Evolutionary conservation across 768 basidiomycete genomes (phyloP).

Genomic region (Macrolepiota fuliginosa): DNA sequence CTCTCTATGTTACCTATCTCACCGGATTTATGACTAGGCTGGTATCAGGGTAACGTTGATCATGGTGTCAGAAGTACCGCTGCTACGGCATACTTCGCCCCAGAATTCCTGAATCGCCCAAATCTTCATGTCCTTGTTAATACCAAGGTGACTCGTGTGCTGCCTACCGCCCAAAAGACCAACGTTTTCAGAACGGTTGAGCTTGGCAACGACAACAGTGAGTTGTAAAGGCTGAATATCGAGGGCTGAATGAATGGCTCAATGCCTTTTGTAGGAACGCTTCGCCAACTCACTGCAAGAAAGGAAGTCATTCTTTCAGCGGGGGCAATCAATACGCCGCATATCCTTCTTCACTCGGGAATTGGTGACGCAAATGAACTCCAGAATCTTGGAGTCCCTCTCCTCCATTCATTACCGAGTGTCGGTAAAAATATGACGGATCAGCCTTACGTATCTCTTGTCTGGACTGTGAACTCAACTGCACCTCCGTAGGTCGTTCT

Average conservation of each 20-base stretch:
- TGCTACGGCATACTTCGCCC: conserved; percentile 16
- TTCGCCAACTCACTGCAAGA: conserved; percentile 27
- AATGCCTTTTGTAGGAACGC: not conserved
- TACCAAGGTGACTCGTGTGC: conserved; percentile 18
- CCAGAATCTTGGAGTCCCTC: conserved; percentile 18
- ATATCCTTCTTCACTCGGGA: conserved; percentile 30
- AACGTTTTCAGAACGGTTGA: conserved; percentile 12
- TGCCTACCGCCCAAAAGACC: not conserved
- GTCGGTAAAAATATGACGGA: conserved; percentile 29
- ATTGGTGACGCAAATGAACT: conserved; percentile 28
- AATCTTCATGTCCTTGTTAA: conserved; percentile 26
- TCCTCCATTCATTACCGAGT: conserved; percentile 23
- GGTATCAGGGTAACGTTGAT: conserved; percentile 20
- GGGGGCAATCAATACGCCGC: conserved; percentile 31
- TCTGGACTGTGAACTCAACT: conserved; percentile 28
- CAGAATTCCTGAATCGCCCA: conserved; percentile 18
- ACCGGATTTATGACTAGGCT: conserved; percentile 13
- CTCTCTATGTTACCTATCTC: not conserved
- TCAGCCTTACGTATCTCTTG: conserved; percentile 20
- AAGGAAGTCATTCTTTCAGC: conserved; percentile 52
- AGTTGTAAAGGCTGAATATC: not conserved
- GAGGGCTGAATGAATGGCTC: not conserved
- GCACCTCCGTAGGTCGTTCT: conserved; percentile 20
- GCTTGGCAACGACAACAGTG: conserved; percentile 12
- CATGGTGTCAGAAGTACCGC: conserved; percentile 17